These are phyloP conservation scores for Bruguiera hainesii DNA, from an alignment of 441 rosid species.

Conservation along the genomic window DNA sequence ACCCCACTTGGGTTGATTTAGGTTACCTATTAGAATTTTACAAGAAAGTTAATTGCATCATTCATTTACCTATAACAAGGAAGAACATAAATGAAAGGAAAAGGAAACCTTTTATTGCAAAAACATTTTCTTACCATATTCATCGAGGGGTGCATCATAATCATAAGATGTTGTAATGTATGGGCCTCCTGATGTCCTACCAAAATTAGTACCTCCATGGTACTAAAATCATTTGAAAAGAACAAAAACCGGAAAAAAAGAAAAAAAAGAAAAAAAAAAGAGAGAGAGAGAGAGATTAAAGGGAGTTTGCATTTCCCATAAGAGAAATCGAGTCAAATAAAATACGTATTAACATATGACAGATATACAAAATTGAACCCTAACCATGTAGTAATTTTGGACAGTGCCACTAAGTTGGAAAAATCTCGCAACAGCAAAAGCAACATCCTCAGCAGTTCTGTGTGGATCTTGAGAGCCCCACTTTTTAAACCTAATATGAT, in stretches of 20 bases:
- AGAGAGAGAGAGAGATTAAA: too few relatives aligned
- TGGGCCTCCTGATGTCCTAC: slow-evolving; percentile 60
- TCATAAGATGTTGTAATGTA: slow-evolving; percentile 66
- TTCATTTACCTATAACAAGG: background rate
- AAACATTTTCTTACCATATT: slow-evolving; percentile 40
- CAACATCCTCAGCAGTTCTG: slow-evolving; percentile 63
- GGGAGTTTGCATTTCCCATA: too few relatives aligned
- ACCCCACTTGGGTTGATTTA: slow-evolving; percentile 70
- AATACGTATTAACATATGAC: too few relatives aligned
- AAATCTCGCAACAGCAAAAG: slow-evolving; percentile 61
- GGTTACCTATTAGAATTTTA: slow-evolving; percentile 34
- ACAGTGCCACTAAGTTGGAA: slow-evolving; percentile 52
- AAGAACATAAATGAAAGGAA: background rate
- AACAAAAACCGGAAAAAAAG: too few relatives aligned
- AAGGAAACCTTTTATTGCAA: background rate
- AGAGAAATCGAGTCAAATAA: too few relatives aligned
- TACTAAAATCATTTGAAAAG: slow-evolving; percentile 33
- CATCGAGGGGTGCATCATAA: slow-evolving; percentile 73
- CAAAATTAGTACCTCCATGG: slow-evolving; percentile 86
- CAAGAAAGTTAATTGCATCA: background rate
- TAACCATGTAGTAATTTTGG: slow-evolving; percentile 74
- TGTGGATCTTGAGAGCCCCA: slow-evolving; percentile 58
- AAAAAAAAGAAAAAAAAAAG: too few relatives aligned
- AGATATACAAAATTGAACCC: background rate
- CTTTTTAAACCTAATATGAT: slow-evolving; percentile 38